Evolutionary conservation across 192 early-diverging fungal genomes (phyloP), one percentile per base, ranked within the genome.

Genomic region (Podila clonocystis): DNA sequence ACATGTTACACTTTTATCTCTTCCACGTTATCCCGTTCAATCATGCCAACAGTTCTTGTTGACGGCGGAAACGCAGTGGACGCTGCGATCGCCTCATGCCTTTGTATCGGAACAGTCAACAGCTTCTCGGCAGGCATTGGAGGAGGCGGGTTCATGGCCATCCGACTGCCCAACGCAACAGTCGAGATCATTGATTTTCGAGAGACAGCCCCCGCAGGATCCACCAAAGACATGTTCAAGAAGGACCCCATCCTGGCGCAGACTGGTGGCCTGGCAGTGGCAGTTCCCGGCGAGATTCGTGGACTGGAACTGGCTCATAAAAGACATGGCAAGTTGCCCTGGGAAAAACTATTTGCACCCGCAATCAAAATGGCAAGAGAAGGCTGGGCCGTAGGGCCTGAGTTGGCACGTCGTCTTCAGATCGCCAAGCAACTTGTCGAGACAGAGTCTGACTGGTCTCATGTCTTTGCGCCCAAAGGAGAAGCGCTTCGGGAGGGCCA

Each of bases 121-220:
- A 91, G 87, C 52, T 96, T 95, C 83, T 92, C 94, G 19, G 91
- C 91, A 22, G 97, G 97, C 34, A 95, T 99, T 62, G 96, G 97
- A 49, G 96, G 97, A 12, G 97, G 97, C 31, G 97, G 97, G 8
- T 97, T 99, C 75, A 95, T 97, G 93, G 85, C 95, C 9, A 87
- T 97, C 12, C 89, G 94, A 34, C 73, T 85, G 5, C 72, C 85
- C 5, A 89, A 89, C 62, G 89, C 88, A 0, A 87, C 79, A 3
- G 78, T 83, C 30, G 90, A 91, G 50, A 86, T 92, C 20, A 89
- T 99, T 49, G 95, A 99, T 74, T 99, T 97, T 65, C 85, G 97
- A 28, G 97, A 99, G 75, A 83, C 85, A 2, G 97, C 97, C 12
- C 95, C 95, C 9, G 76, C 80, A 38, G 91, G 91, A 12, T 87